phyloP scores from a whole-genome alignment of 441 rosid genomes.

The Capsella rubella region DNA sequence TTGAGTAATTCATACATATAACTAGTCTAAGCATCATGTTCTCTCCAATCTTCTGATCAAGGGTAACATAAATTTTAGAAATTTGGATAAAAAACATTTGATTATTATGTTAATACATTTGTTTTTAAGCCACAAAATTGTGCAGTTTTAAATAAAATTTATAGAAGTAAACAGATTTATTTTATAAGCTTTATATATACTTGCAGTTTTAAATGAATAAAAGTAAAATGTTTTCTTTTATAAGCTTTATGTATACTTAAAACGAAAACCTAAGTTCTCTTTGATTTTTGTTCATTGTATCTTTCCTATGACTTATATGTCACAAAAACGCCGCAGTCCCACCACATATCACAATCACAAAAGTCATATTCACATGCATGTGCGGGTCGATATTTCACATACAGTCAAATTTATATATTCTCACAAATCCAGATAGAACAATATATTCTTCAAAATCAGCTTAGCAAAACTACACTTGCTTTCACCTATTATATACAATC shows the following conservation, averaged over 20 bases:
- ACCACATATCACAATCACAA: conserved; percentile 41
- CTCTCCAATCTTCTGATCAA: background rate
- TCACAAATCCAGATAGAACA: conserved; percentile 5
- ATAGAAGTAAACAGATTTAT: background rate
- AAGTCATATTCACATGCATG: conserved; percentile 45
- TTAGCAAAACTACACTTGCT: conserved; percentile 6
- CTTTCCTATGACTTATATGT: conserved; percentile 33
- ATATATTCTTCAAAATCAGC: background rate
- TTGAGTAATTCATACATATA: background rate
- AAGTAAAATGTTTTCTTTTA: background rate
- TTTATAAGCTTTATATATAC: background rate
- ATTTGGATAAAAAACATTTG: background rate
- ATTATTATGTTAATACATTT: background rate
- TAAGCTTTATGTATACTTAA: background rate
- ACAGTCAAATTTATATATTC: conserved; percentile 5
- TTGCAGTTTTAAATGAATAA: background rate
- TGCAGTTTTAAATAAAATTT: background rate
- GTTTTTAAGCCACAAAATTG: background rate
- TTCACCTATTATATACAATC: background rate
- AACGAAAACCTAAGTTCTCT: conserved; percentile 14
- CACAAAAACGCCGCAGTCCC: conserved; percentile 23
- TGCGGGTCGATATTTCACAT: conserved; percentile 35
- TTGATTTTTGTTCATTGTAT: conserved; percentile 24
- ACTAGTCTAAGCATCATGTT: background rate
- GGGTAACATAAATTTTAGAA: background rate